Evolutionary conservation across 176 grass and related monocot genomes (phyloP), one percentile per base, ranked within the genome.

Genomic region (Eleusine indica): DNA sequence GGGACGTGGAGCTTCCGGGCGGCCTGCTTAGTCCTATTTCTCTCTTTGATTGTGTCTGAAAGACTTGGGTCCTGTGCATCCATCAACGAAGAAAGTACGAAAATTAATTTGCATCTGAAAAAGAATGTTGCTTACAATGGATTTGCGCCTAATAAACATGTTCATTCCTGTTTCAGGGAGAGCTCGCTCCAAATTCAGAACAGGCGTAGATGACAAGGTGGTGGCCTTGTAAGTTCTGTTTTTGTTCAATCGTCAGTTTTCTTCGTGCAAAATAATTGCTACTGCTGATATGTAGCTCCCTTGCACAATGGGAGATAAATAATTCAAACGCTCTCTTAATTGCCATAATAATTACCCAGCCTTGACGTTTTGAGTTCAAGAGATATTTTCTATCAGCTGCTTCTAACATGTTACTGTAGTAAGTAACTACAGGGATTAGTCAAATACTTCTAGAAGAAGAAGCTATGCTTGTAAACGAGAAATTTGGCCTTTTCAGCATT

Each of bases 171-270:
- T 57, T 84, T 43, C 47, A 93, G 94, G 77, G 22, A 83, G 70
- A 71, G 74, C 73, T 76, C 83, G 78, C 25, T 54, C 70, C 49
- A 57, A 30, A 66, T 87, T 85, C 29, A 81, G 49, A 58, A 57
- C 85, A 6, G 66, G 66, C 14, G 71, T 79, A 78, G 37, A 85
- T 66, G 68, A 61, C 30, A 74, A 76, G 74, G 71, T 81, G 19
- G 65, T 78, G 68, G 49, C 79, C 48, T 83, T 71, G 94, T 96
- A 89, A 93, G 94, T 89, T 35, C 35, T 35, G 30, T 35, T 57
- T 75, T 71, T 83, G 28, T 43, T 61, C 64, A 66, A 38, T 58
- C 48, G 73, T 52, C 41, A 84, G 2, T 13, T 61, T 58, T 75
- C 22, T 77, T 17, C 58, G 41, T 85, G 73, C 5, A 21, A 43